Conservation (phyloP, 2,329 filamentous ascomycete species). For the Scedosporium apiospermum region DNA sequence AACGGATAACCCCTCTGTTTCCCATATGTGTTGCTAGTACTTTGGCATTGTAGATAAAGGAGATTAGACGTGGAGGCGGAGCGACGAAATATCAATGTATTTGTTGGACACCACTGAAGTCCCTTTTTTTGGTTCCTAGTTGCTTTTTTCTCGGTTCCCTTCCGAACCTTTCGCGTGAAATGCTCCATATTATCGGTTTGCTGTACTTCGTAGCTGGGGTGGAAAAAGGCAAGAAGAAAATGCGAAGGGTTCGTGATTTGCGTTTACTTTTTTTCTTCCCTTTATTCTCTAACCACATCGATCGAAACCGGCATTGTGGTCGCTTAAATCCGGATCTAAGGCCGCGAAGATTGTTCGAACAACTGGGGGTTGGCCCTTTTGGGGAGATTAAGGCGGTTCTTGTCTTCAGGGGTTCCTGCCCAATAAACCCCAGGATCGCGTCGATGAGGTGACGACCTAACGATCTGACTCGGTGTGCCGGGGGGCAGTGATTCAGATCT, state of each 20-base stretch:
- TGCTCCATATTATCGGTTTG: no score
- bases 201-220: no score
- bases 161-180: no score
- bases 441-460: background rate
- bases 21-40: conserved; percentile 40
- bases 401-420: background rate
- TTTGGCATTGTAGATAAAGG: conserved; percentile 63
- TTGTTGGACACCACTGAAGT: background rate
- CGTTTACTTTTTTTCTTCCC: no score
- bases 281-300: no score
- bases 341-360: background rate
- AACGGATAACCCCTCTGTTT: conserved; percentile 33
- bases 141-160: background rate
- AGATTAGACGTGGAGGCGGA: conserved; percentile 1
- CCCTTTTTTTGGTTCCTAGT: background rate
- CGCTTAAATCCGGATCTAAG: background rate
- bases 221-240: no score
- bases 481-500: background rate
- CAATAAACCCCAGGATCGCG: background rate
- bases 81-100: background rate
- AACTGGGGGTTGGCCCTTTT: background rate
- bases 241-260: no score
- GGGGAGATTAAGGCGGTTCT: background rate
- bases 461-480: background rate
- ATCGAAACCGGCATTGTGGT: background rate